Evolutionary conservation across 2,329 filamentous ascomycete genomes (phyloP), one percentile per base, ranked within the genome.

Genomic region (Colletotrichum orbiculare): DNA sequence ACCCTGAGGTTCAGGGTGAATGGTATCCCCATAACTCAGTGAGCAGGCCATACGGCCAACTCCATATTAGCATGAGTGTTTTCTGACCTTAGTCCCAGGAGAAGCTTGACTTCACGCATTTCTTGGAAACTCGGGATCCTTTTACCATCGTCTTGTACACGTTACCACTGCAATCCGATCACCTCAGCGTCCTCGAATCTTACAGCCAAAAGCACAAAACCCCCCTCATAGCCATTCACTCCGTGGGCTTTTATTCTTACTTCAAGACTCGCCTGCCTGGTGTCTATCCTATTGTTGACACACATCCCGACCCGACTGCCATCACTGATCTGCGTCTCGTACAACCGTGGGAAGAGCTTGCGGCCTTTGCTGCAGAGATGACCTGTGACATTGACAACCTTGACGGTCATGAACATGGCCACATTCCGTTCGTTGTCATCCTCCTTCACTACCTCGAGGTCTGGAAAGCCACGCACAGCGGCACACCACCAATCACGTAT

Each of bases 201-300:
- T 85, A 88, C 70, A 80, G 79, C 12, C 77, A 77, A 49, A 75
- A 85, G 39, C 81, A 89, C 58, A 83, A 87, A 54, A 91, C 91
- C 15, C 94, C 96, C 0, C 80, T 94, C 12, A 85, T 98, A 63
- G 89, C 94, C 69, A 86, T 96, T 48, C 93, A 97, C 75, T 97
- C 91, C n/a, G 86, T 91, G 45, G 96, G 96, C 35, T 97, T 97
- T 80, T 97, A 96, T 77, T 92, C 93, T 2, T 92, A 92, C 70
- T 97, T 98, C 76, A 91, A 89, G n/a, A 83, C 96, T 35, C 83
- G 87, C 70, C 81, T 97, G 35, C 91, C 92, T 9, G 83, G 88
- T n/a, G 87, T 89, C 35, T 97, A 96, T 71, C 94, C 95, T 6
- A 91, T 99, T 62, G 92, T 99, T 68, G 95, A 99, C 75, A 98